Evolutionary conservation across 176 grass and related monocot genomes (phyloP), one percentile per base, ranked within the genome.

Genomic region (Lolium perenne): DNA sequence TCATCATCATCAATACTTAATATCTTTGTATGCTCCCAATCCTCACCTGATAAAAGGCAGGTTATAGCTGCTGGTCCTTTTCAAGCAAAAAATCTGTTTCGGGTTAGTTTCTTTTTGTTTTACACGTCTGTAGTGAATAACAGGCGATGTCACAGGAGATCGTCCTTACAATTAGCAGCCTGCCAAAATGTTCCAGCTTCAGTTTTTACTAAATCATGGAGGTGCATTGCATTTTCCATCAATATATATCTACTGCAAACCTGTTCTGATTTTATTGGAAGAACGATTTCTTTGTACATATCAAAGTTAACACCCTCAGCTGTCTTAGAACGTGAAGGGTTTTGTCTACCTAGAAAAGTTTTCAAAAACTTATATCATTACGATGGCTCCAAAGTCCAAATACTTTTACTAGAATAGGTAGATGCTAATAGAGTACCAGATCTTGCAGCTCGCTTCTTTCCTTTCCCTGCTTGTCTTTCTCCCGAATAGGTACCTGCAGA

Each of bases 161-260:
- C 93, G 71, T 98, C 96, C 82, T 95, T 98, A 88, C 96, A 98
- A 85, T 98, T 98, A 74, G 94, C 96, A 41, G 95, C 91, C 93
- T 6, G 6, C 3, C 40, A 41, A 41, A 41, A 41, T 41, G 40
- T 41, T 41, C 40, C 40, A 41, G 40, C 49, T 73, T 84, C 50
- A 92, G 78, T 76, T 84, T 84, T 60, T 62, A 75, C 23, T 22
- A 85, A 10, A 86, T 80, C 69, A 83, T 70, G 45, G 41, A 63
- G 23, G 63, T 51, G 80, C 9, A 54, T 84, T 76, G 79, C 29
- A 84, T 84, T 82, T 88, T 23, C 25, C 69, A 83, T 69, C 23
- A 73, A 89, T 57, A 73, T 41, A 41, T 53, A 77, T 78, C 23
- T 46, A 87, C 25, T 73, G 35, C 76, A 83, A 74, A 95, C 93